Evolutionary conservation across 345 rosid genomes (phyloP).

Genomic region (Hibiscus tridactylites): DNA sequence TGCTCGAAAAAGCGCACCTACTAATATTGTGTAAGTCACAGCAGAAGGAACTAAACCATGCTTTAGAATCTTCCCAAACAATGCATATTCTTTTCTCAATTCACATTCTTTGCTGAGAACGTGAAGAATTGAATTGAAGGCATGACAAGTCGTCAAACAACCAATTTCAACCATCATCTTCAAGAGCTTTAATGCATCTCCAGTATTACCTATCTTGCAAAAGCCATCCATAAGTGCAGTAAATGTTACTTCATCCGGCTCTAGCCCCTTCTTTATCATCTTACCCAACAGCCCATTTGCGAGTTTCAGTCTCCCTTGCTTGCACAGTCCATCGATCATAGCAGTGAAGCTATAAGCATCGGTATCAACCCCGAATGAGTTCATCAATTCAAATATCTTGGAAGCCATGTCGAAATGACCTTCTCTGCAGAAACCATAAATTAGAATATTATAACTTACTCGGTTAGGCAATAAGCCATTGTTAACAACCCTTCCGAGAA

Average conservation of each 20-base stretch:
- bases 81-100: constrained; percentile 32
- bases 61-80: constrained; percentile 35
- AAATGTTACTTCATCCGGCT: constrained; percentile 33
- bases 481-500: constrained; percentile 29
- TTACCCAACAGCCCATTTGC: constrained; percentile 29
- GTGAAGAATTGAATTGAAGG: constrained; percentile 35
- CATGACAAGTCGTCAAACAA: constrained; percentile 27
- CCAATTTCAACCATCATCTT: constrained; percentile 24
- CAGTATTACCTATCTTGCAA: constrained; percentile 26
- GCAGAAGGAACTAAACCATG: constrained; percentile 41
- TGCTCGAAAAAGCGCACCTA: constrained; percentile 31
- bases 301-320: constrained; percentile 24
- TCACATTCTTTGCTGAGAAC: constrained; percentile 31
- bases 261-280: constrained; percentile 35
- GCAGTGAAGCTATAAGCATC: constrained; percentile 28
- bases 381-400: constrained; percentile 30
- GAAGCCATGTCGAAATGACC: constrained; percentile 30
- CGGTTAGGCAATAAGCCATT: constrained; percentile 31
- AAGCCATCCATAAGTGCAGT: constrained; percentile 43
- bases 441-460: constrained; percentile 33
- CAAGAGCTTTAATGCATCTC: constrained; percentile 26
- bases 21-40: constrained; percentile 39
- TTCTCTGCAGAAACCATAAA: constrained; percentile 39
- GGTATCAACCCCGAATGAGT: constrained; percentile 24
- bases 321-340: constrained; percentile 33